Evolutionary conservation across 306 rosid species (phyloP), one percentile per base, ranked within the genome.

Genomic region (Geum urbanum): DNA sequence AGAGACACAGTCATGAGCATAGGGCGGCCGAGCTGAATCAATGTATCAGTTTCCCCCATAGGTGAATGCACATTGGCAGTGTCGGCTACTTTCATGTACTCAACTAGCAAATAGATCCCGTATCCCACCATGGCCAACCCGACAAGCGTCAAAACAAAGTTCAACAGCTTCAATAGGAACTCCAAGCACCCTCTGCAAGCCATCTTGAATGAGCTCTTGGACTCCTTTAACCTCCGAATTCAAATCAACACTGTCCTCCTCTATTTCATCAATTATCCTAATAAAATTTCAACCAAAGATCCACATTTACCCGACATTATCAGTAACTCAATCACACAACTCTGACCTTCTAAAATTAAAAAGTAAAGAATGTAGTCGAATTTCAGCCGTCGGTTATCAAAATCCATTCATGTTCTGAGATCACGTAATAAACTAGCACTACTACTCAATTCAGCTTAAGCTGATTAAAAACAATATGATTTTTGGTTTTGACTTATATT

Each of bases 141-240:
- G 81, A 77, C 73, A 54, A 94, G 73, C 63, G 87, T 87, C 72
- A 91, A 56, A 55, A 94, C 43, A 84, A 94, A 84, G 88, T 94
- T 94, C 60, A 94, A 82, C 75, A 94, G 83, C 88, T 91, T 94
- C 86, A 94, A 83, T 60, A 91, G 77, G 69, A 88, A 94, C 83
- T 83, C 97, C 81, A 91, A 94, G 76, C 82, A 94, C 45, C 99
- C 97, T 81, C 80, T 87, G 81, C 99, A 94, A 0, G 97, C 88
- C 99, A 94, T 95, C 84, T 64, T 84, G 76, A 63, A 74, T 73
- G 59, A 72, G 13, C 58, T 45, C 72, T 75, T 54, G 54, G 69
- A 83, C 63, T 71, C 82, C 80, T 76, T 75, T 65, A 22, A 76
- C 69, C 78, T 67, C 45, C 69, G 63, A 79, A 80, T 70, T 62